Base-by-base conservation (phyloP, 768 basidiomycete species). In the Mycena rosella region DNA sequence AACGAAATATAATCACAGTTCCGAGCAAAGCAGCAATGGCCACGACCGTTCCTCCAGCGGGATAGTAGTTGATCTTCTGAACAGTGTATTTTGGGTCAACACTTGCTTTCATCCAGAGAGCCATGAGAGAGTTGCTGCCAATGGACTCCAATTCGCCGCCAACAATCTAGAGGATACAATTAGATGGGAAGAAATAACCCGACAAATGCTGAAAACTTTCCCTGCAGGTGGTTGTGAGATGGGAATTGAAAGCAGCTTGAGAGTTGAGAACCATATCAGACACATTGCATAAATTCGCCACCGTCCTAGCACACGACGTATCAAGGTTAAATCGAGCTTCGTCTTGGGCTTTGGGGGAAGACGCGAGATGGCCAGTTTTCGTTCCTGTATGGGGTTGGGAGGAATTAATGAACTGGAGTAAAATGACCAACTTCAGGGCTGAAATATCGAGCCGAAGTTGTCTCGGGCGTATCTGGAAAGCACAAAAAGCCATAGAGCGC, bases 241-340 rank as follows among this genome's bases (percentile, higher is more conserved):
- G 47, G 24, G 30, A 44, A 40, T 20, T 29, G 34, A 47, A 34
- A 60, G n/a, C 54, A 27, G 24, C 55, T 26, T 20, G 60, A 67
- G 36, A 54, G 34, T n/a, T 15, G 44, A 32, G 5, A 61, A 26
- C 24, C 73, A 90, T 78, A 32, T 70, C 6, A 90, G 76, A 70
- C 89, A 90, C 71, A 89, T 90, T 5, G 79, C 90, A 72, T 91
- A 91, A 86, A 88, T 91, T 56, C 89, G 79, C 91, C 90, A 91
- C 10, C 85, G 81, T 27, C 84, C 78, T 27, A 91, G 79, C 47
- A 91, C 77, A 57, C 86, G 81, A 57, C 82, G 82, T 5, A 79
- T 78, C 1, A 88, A 69, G 62, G 72, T 76, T 85, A 84, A 81
- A 47, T 76, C 76, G 8, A 83, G 79, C 70, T 59, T 55, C 27